phyloP scores from a whole-genome alignment of 1,284 basidiomycete species.

The Trichosporon sp. region DNA sequence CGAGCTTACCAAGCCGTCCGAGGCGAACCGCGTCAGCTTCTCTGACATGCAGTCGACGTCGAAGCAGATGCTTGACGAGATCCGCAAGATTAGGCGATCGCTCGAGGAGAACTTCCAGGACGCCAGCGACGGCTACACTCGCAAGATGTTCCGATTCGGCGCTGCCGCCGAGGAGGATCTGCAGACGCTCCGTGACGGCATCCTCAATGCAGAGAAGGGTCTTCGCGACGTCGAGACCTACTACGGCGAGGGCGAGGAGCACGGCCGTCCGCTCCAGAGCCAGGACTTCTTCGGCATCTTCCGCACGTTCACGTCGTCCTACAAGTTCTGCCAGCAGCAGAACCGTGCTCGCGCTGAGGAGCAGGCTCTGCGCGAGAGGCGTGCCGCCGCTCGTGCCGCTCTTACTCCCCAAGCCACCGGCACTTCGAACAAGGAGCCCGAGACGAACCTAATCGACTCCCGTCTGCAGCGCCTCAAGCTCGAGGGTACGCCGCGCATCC shows the following conservation, averaged over 20 bases:
- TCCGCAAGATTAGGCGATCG: constrained; percentile 70
- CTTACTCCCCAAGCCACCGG: constrained; percentile 48
- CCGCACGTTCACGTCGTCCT: constrained; percentile 89
- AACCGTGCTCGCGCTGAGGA: constrained; percentile 57
- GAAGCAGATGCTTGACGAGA: constrained; percentile 67
- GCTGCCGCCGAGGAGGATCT: constrained; percentile 67
- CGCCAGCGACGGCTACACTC: constrained; percentile 68
- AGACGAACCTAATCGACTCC: constrained; percentile 62
- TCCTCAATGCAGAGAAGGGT: constrained; percentile 72
- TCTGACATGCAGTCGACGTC: constrained; percentile 42
- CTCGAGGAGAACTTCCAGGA: constrained; percentile 71
- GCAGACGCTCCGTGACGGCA: constrained; percentile 76
- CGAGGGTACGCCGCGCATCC: constrained; percentile 57
- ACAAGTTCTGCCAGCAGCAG: constrained; percentile 81
- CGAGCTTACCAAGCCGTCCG: constrained; percentile 82
- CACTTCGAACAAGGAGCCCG: constrained; percentile 25
- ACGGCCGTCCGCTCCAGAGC: constrained; percentile 43
- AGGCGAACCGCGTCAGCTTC: constrained; percentile 68
- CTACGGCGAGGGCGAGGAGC: constrained; percentile 85
- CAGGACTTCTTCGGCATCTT: constrained; percentile 88
- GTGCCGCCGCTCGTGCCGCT: constrained; percentile 39
- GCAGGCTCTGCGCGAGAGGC: constrained; percentile 42
- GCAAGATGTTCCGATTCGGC: constrained; percentile 83
- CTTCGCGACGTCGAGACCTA: constrained; percentile 79
- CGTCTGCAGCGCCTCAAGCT: constrained; percentile 71